Evolutionary conservation across 2,329 filamentous ascomycete species (phyloP).

Genomic region (Helotiales sp.): DNA sequence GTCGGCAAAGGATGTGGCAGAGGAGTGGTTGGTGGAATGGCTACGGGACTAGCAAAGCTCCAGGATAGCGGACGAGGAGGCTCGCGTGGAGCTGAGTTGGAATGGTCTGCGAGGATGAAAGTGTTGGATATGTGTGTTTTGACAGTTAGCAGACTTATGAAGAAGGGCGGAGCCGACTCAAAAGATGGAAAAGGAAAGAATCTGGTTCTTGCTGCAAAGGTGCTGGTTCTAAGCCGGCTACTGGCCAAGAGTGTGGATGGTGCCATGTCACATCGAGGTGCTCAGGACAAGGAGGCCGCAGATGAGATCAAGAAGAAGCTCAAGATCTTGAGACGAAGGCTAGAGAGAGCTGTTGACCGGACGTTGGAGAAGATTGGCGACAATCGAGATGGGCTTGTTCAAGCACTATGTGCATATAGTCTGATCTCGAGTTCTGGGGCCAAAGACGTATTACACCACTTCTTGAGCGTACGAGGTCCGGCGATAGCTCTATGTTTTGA

Average conservation of each 20-base stretch:
- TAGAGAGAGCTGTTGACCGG: slow-evolving; percentile 69
- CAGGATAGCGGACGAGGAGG: slow-evolving; percentile 30
- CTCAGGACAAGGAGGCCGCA: slow-evolving; percentile 40
- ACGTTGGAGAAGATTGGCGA: slow-evolving; percentile 60
- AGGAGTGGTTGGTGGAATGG: slow-evolving; percentile 66
- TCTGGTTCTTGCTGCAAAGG: slow-evolving; percentile 63
- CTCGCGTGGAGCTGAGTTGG: slow-evolving; percentile 29
- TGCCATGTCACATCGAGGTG: slow-evolving; percentile 39
- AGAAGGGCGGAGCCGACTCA: slow-evolving; percentile 27
- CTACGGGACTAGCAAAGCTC: slow-evolving; percentile 54
- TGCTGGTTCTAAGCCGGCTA: slow-evolving; percentile 73
- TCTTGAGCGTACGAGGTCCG: slow-evolving; percentile 70
- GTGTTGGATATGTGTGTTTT: slow-evolving; percentile 54
- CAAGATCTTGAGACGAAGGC: slow-evolving; percentile 58
- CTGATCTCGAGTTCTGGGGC: slow-evolving; percentile 78
- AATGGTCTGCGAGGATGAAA: slow-evolving; percentile 44
- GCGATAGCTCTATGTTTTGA: slow-evolving; percentile 66
- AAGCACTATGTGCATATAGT: slow-evolving; percentile 79
- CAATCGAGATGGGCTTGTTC: slow-evolving; percentile 56
- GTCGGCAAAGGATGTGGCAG: slow-evolving; percentile 80
- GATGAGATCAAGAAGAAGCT: slow-evolving; percentile 66
- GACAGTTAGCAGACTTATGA: slow-evolving; percentile 50
- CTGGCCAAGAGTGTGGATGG: slow-evolving; percentile 72
- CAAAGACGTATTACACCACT: slow-evolving; percentile 75
- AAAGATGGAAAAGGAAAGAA: slow-evolving; percentile 35